Percentiles rank a stretch among this genome's conserved stretches.
phyloP scores from a whole-genome alignment of 2,329 filamentous ascomycete genomes.

The Aspergillus terreus region DNA sequence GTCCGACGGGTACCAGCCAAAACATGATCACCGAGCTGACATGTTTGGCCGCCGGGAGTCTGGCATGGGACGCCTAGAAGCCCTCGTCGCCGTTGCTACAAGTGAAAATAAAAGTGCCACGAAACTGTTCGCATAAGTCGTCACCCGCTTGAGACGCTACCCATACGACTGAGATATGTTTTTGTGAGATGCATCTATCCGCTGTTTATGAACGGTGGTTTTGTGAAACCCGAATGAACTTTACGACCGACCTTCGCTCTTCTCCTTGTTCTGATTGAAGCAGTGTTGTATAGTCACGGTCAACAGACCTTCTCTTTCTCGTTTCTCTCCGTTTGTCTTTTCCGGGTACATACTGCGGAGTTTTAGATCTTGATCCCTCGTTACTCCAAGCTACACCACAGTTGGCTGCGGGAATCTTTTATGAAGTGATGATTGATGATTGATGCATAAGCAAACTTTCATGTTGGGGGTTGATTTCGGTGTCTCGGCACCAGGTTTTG shows the following conservation, averaged over 20 bases:
- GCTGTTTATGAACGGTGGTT: no score
- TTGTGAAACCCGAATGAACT: not conserved
- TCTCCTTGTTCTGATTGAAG: constrained; percentile 9
- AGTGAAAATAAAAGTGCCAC: constrained; percentile 41
- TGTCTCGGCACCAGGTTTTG: not conserved
- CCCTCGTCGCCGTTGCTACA: constrained; percentile 49
- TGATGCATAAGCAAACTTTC: constrained; percentile 30
- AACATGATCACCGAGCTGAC: constrained; percentile 25
- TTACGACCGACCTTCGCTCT: not conserved
- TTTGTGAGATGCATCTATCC: not conserved
- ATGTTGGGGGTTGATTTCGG: constrained; percentile 6
- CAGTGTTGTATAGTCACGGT: constrained; percentile 15
- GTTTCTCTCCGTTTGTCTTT: constrained; percentile 6
- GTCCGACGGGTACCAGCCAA: constrained; percentile 25
- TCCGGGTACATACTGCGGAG: constrained; percentile 12
- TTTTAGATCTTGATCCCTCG: constrained; percentile 16
- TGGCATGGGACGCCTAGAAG: constrained; percentile 48
- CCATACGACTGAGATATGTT: not conserved
- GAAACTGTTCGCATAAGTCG: constrained; percentile 28
- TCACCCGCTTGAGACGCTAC: not conserved
- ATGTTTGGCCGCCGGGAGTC: constrained; percentile 28
- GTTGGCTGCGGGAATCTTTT: constrained; percentile 20
- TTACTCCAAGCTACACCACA: constrained; percentile 14
- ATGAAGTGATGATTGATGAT: constrained; percentile 38
- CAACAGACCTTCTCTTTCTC: constrained; percentile 11